A percentile compares a stretch with the other conserved stretches of the same genome.
phyloP scores from a whole-genome alignment of 345 rosid species.

The Hypericum androsaemum region DNA sequence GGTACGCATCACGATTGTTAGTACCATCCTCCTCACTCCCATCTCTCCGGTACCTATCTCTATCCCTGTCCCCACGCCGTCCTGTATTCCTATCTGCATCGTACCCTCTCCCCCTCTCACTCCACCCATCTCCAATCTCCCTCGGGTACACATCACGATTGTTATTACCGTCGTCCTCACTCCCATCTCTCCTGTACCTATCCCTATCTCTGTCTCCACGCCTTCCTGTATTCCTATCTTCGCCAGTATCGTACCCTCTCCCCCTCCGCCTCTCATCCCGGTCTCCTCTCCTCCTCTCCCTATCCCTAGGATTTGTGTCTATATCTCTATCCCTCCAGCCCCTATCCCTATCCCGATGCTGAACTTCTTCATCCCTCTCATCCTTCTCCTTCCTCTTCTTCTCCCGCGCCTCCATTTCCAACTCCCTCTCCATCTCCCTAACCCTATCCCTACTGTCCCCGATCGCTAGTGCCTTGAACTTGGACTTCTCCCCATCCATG shows the following conservation, averaged over 20 bases:
- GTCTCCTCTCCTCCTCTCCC: slow-evolving; percentile 14
- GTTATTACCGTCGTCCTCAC: not conserved
- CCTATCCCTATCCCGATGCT: slow-evolving; percentile 11
- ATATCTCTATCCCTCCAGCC: slow-evolving; percentile 18
- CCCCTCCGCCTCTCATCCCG: slow-evolving; percentile 17
- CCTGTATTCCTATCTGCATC: slow-evolving; percentile 15
- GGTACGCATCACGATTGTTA: slow-evolving; percentile 7
- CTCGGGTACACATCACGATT: too few species aligned
- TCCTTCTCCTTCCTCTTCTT: slow-evolving; percentile 18
- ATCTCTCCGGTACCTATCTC: slow-evolving; percentile 17
- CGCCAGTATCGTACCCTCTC: slow-evolving; percentile 15
- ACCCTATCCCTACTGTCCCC: slow-evolving; percentile 56
- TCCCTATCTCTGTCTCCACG: slow-evolving; percentile 8
- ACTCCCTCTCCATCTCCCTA: slow-evolving; percentile 56
- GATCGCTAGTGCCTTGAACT: slow-evolving; percentile 61
- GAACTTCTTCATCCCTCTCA: slow-evolving; percentile 17
- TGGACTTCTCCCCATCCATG: slow-evolving; percentile 29
- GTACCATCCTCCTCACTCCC: not conserved
- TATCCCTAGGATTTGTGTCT: slow-evolving; percentile 7
- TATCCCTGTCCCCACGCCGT: slow-evolving; percentile 17
- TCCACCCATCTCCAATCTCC: not conserved
- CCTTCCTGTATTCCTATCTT: slow-evolving; percentile 8
- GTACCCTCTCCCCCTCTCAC: slow-evolving; percentile 22
- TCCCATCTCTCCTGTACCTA: not conserved
- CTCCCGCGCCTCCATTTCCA: slow-evolving; percentile 41